Evolutionary conservation across 169 alveolate genomes (phyloP), one percentile per base, ranked within the genome.

Genomic region (Plasmodium fragile): DNA sequence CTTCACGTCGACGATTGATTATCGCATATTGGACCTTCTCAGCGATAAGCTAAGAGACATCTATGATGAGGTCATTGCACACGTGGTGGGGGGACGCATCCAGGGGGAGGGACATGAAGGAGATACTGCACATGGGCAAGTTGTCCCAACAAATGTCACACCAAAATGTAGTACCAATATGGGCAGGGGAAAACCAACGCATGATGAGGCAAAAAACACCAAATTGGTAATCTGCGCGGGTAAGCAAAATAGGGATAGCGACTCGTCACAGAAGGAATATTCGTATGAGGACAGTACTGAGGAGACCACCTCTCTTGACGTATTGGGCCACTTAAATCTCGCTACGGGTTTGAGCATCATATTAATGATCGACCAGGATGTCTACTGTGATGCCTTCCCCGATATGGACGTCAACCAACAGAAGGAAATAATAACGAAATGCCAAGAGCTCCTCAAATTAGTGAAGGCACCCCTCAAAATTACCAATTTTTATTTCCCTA

Each of bases 1-100:
- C 16, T 89, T 89, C 77, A 41, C 87, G 45, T 65, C 70, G 10
- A 78, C 81, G 45, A 55, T 79, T 13, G 89, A 89, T 39, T 89
- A 89, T 34, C 71, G 39, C 11, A 22, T 52, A 49, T 59, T 89
- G 7, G 11, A 55, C 6, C 18, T 77, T 6, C 49, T 89, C 13
- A 89, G 45, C 18, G 45, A 59, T 25, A 34, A 43, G 30, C 36
- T 89, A 13, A 32, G 30, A 4, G 30, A 32, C 1, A 10, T 78
- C 16, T 59, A 89, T 36, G 6, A 59, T 8, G 41, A 55, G 4
- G 11, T 89, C 25, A 25, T 70, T 71, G 16, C 18, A 7, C 49
- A n/a, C 45, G 49, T 16, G 4, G 22, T 34, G 16, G 1, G 5
- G 30, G 69, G 22, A 6, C 30, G 72, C 5, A n/a, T 6, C 18